Conservation (phyloP, 2,329 filamentous ascomycete species). For the Aureobasidium leucospermi region DNA sequence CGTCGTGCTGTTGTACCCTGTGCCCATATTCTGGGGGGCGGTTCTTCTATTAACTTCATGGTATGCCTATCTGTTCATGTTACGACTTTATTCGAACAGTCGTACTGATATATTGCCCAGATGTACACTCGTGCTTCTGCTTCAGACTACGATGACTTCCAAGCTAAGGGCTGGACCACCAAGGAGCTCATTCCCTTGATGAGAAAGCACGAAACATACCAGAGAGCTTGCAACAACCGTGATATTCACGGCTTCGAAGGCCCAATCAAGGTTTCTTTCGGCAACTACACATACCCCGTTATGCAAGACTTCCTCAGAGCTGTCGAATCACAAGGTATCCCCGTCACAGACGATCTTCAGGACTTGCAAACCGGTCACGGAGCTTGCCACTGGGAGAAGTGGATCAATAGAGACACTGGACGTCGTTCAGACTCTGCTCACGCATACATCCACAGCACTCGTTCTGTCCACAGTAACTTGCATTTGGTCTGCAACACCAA, state of each 20-base stretch:
- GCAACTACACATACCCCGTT: constrained; percentile 71
- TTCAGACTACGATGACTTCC: constrained; percentile 71
- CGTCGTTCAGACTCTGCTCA: constrained; percentile 71
- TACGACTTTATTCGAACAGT: no score
- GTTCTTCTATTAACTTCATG: constrained; percentile 71
- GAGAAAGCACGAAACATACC: constrained; percentile 76
- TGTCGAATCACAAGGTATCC: constrained; percentile 66
- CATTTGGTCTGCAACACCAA: constrained; percentile 70
- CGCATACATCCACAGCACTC: constrained; percentile 69
- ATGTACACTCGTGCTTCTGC: constrained; percentile 68
- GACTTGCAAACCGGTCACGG: constrained; percentile 53
- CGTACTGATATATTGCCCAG: constrained; percentile 27
- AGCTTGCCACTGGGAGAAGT: constrained; percentile 78
- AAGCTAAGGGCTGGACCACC: constrained; percentile 71
- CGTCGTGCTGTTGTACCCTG: constrained; percentile 67
- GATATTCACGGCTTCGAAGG: constrained; percentile 71
- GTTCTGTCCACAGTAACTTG: constrained; percentile 61
- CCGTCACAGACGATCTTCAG: constrained; percentile 61
- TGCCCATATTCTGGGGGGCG: constrained; percentile 58
- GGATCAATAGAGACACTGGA: constrained; percentile 67
- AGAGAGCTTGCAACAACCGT: constrained; percentile 46
- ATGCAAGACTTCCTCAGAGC: constrained; percentile 72
- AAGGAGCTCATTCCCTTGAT: constrained; percentile 68
- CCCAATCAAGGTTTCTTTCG: constrained; percentile 75
- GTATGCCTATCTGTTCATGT: constrained; percentile 29